Evolutionary conservation across 495 filamentous ascomycete genomes (phyloP), one percentile per base, ranked within the genome.

Genomic region (Diplogelasinospora grovesii): DNA sequence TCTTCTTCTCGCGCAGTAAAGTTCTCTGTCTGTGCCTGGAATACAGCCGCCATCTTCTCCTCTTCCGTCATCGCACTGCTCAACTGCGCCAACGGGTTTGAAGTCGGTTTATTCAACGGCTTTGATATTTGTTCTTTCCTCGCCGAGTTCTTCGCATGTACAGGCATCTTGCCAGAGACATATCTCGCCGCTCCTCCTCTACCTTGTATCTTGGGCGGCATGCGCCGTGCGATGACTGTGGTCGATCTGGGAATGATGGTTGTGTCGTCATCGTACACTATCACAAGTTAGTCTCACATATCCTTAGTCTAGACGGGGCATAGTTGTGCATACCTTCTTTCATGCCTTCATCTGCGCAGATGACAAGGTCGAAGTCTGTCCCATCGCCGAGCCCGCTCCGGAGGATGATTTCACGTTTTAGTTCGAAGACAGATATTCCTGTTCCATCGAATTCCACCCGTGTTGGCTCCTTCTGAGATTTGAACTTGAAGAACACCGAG

Each of bases 401-500:
- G 53, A 78, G 75, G 66, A 99, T 99, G 58, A 99, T 99, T 64
- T 95, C 89, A 66, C 90, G 80, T 66, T 99, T 99, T 57, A 97
- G 67, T 63, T 97, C 92, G 69, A 96, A 99, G 53, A 97, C 92
- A 41, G 92, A 94, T 47, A 99, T 95, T 66, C 86, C 86, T 53
- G 92, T 96, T 57, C 92, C 92, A 69, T 99, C 92, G 68, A 99
- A 99, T 53, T 86, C 83, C 45, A 99, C 86, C 59, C 89, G 75
- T 16, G 86, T 83, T 40, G 90, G 86, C 61, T 97, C 93, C 67
- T 90, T 95, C 61, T 92, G 86, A 43, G 90, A 96, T 74, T 96
- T 97, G 84, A 97, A 99, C 70, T 94, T 95, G 84, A 95, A 97
- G 70, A 95, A 96, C 61, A 99, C 89, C 48, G 89, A 96, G 41